Base-by-base conservation (phyloP, 805 yeast species). In the Suhomyces sp. region DNA sequence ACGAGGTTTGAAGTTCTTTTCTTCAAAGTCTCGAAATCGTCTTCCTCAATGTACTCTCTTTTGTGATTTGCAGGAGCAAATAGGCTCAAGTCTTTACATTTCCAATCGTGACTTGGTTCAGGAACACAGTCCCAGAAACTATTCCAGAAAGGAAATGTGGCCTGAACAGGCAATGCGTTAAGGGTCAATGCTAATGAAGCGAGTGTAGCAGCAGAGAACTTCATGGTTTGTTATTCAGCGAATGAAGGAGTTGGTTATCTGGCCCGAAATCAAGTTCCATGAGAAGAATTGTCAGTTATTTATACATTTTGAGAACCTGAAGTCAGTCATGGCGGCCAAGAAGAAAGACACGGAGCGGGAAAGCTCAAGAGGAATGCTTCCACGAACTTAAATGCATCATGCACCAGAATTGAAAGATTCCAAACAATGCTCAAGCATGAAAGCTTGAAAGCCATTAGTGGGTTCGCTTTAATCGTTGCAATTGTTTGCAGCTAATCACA, bases 1-100 rank as follows among this genome's bases (percentile, higher is more conserved):
- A 54, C 57, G 29, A 44, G 39, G 44, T 33, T 19, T n/a, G 13
- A 7, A 20, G 39, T 48, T 48, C 53, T 54, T 52, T 52, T 54
- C 6, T 53, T 46, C 21, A 47, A 40, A 13, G 41, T 41, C n/a
- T 47, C 47, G 10, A 47, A 50, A 15, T 51, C 57, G 4, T 49
- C 55, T n/a, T 41, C 43, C 24, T 51, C 57, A 9, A 44, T 49
- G 21, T 12, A 19, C n/a, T 46, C 49, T 49, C 53, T 50, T 31
- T 49, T 43, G 35, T 43, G 24, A 19, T 25, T 25, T 25, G 49
- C 2, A 8, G 50, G 50, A 47, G 46, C 50, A 31, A 24, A 47
- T 24, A 47, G 41, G 24, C 22, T n/a, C 33, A 47, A 39, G 31
- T 47, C 27, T 15, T 46, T 21, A 47, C 50, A 47, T 12, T 19